phyloP scores from a whole-genome alignment of 192 early-diverging fungal genomes.

The Coemansia sp. region DNA sequence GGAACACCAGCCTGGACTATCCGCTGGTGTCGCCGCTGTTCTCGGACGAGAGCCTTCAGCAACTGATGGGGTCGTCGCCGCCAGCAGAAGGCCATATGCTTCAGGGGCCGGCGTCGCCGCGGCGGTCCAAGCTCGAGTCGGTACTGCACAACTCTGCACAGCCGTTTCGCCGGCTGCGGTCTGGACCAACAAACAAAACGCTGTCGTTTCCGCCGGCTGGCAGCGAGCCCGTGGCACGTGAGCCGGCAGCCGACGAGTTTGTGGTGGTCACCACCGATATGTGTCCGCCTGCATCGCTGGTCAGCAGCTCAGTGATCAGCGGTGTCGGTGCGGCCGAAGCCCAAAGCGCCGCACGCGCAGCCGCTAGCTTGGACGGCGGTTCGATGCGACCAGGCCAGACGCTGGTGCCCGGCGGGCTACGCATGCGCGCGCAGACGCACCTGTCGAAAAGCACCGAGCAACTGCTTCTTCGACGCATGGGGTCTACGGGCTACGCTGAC shows the following conservation, averaged over 20 bases:
- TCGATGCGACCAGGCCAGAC: neutral
- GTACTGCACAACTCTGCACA: conserved; percentile 44
- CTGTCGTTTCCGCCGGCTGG: conserved; percentile 46
- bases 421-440: conserved; percentile 43
- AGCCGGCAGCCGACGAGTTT: conserved; percentile 38
- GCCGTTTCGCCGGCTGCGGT: conserved; percentile 45
- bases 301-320: conserved; percentile 53
- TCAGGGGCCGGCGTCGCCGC: conserved; percentile 16
- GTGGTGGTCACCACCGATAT: conserved; percentile 52
- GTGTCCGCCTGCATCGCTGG: conserved; percentile 50
- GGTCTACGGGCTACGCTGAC: conserved; percentile 22
- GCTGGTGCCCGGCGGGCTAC: conserved; percentile 2
- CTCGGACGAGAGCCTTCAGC: conserved; percentile 48
- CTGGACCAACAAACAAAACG: conserved; percentile 28
- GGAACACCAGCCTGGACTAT: conserved; percentile 41
- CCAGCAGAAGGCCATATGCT: conserved; percentile 16
- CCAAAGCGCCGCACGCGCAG: conserved; percentile 19
- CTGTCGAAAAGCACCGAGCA: conserved; percentile 37
- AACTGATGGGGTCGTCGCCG: conserved; percentile 45
- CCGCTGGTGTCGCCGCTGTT: conserved; percentile 47
- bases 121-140: conserved; percentile 46
- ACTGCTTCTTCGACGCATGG: conserved; percentile 16
- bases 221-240: conserved; percentile 13
- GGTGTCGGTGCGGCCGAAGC: conserved; percentile 34
- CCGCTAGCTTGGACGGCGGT: conserved; percentile 16